Conservation (phyloP, 306 rosid species). For the Hippophae rhamnoides region DNA sequence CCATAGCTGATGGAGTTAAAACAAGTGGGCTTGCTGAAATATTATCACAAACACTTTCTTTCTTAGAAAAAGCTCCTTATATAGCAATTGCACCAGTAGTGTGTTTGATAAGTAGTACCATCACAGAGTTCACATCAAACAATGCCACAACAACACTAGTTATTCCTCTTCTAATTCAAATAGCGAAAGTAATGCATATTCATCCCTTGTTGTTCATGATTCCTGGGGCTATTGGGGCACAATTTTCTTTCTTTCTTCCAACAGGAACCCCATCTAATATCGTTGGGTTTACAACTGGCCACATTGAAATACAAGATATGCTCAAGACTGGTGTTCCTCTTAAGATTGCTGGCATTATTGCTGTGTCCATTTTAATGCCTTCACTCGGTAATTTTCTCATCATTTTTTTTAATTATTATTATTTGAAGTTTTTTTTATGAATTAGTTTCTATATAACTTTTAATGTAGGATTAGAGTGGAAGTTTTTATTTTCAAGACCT, state of each 20-base stretch:
- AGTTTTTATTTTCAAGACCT: too few species aligned
- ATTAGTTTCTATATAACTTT: accelerated
- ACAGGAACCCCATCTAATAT: constrained; percentile 75
- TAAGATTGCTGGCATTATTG: constrained; percentile 52
- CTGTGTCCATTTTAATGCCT: constrained; percentile 61
- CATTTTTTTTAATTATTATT: not conserved
- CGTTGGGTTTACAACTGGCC: constrained; percentile 74
- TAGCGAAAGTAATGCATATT: constrained; percentile 52
- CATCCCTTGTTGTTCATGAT: constrained; percentile 75
- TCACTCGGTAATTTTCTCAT: constrained; percentile 44
- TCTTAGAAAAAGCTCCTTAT: constrained; percentile 55
- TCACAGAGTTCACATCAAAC: constrained; percentile 77
- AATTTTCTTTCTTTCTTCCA: constrained; percentile 70
- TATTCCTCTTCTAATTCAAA: constrained; percentile 52
- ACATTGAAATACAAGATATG: constrained; percentile 62
- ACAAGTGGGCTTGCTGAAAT: constrained; percentile 66
- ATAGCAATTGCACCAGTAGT: constrained; percentile 63
- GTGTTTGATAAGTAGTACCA: constrained; percentile 48
- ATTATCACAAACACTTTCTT: constrained; percentile 40
- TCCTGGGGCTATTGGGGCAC: constrained; percentile 75
- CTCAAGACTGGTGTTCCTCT: constrained; percentile 64
- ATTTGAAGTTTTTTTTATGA: not conserved
- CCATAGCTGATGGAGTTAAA: constrained; percentile 76
- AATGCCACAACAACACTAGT: constrained; percentile 78
- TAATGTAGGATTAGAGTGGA: accelerated